Base-by-base conservation (phyloP, 441 rosid genomes). In the Bocquillonia castaneifolia region DNA sequence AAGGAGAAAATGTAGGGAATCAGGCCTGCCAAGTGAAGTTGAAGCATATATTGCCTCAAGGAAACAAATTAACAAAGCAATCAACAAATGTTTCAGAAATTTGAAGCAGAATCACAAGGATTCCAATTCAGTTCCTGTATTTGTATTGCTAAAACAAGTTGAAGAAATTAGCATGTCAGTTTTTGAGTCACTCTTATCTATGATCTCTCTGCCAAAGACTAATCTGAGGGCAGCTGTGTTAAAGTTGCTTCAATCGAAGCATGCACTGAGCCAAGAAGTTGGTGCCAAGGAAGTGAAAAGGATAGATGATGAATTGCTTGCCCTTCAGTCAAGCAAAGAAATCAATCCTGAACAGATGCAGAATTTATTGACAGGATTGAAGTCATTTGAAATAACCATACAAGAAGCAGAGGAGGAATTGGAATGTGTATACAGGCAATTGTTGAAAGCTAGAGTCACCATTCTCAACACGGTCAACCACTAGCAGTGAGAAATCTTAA, bases 391-490 rank as follows among this genome's bases (percentile, higher is more conserved):
- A 45, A 51, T 63, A 0, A 40, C n/a, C 64, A 50, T 84, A 29
- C 74, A 73, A 48, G 76, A 80, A 68, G 63, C 67, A 48, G 86
- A 83, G 72, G 74, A 73, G 56, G 82, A 78, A 18, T 66, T 76
- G 70, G 90, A 79, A 39, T 76, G 79, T 39, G 61, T 78, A 31
- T 88, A 75, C 40, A 71, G 82, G 72, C 74, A 63, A 42, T 15
- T 80, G 64, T 14, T 85, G 71, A 82, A 76, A 69, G 68, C 78
- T 29, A 80, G 87, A 79, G 85, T 81, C 69, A 81, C 77, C 14
- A 64, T 88, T 45, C 82, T 82, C 59, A 82, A 85, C 66, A 63
- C 76, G 62, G 72, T 83, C 54, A 76, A 69, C 77, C 52, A 59
- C 65, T 80, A 59, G 36, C 7, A 7, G 7, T 34, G 37, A 7